These are phyloP conservation scores for Paracorniculantispora psalliotae DNA, from an alignment of 2,329 filamentous ascomycete species.

Conservation along the genomic window DNA sequence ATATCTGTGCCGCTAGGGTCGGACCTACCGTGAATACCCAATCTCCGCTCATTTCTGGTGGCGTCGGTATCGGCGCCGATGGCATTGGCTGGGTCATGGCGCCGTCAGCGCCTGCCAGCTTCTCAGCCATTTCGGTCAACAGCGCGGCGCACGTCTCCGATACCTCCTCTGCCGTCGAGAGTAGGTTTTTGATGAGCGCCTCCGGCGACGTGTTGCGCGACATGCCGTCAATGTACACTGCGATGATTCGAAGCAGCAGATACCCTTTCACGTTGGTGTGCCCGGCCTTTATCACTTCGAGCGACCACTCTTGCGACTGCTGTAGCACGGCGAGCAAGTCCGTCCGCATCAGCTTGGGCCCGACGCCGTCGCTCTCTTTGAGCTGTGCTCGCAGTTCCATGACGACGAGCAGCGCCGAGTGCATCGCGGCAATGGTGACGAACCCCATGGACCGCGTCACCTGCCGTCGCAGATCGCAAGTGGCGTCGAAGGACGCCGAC, in stretches of 20 bases:
- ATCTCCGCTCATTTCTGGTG: neutral
- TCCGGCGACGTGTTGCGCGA: conserved; percentile 30
- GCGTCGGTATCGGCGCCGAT: conserved; percentile 1
- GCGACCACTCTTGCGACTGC: conserved; percentile 35
- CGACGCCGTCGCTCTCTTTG: conserved; percentile 36
- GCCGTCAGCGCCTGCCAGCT: neutral
- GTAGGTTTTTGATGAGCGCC: conserved; percentile 20
- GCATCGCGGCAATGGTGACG: conserved; percentile 31
- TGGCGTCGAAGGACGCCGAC: neutral
- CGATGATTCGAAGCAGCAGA: conserved; percentile 35
- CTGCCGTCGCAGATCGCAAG: conserved; percentile 25
- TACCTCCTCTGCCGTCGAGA: conserved; percentile 19
- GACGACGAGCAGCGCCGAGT: conserved; percentile 33
- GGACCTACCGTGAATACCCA: conserved; percentile 3
- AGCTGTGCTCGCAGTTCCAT: conserved; percentile 37
- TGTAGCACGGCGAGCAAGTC: conserved; percentile 40
- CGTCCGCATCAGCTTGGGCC: conserved; percentile 28
- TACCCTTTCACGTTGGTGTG: conserved; percentile 53
- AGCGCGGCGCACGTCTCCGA: neutral
- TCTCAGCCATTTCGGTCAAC: conserved; percentile 7
- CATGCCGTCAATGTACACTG: conserved; percentile 37
- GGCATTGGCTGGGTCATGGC: neutral
- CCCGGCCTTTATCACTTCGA: conserved; percentile 38
- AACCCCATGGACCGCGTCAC: conserved; percentile 35
- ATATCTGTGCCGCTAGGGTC: neutral